These are phyloP conservation scores for Cordyceps pruinosa DNA, from an alignment of 2,329 filamentous ascomycete species.

Conservation along the genomic window DNA sequence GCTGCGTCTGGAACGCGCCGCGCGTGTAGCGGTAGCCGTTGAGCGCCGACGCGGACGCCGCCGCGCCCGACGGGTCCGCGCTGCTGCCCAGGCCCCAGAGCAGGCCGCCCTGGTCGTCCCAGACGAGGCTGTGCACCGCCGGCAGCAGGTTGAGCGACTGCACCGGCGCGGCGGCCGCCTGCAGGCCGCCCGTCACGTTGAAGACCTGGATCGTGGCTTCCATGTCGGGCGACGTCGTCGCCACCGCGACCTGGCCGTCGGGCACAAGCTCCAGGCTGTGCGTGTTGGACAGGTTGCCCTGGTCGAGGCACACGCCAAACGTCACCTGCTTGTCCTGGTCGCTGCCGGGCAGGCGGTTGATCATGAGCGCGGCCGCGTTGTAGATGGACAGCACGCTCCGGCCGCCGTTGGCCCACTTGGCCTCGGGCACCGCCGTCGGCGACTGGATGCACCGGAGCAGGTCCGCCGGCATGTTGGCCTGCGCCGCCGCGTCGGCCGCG, in stretches of 20 bases:
- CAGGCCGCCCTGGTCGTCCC: background rate
- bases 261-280: slow-evolving; percentile 10
- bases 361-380: slow-evolving; percentile 5
- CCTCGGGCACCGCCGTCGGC: background rate
- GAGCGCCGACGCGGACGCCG: background rate
- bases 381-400: slow-evolving; percentile 3
- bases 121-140: slow-evolving; percentile 5
- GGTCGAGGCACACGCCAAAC: slow-evolving; percentile 3
- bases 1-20: background rate
- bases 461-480: background rate
- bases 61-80: background rate
- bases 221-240: background rate
- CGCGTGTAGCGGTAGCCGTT: background rate
- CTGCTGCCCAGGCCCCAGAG: slow-evolving; percentile 8
- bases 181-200: background rate
- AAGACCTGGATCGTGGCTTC: background rate
- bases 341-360: background rate
- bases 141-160: slow-evolving; percentile 1
- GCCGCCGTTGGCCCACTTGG: slow-evolving; percentile 6
- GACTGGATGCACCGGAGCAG: slow-evolving; percentile 4
- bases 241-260: slow-evolving; percentile 1
- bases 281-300: slow-evolving; percentile 1
- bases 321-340: slow-evolving; percentile 1
- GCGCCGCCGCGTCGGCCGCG: background rate
- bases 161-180: background rate